Evolutionary conservation across 2,329 filamentous ascomycete species (phyloP), one percentile per base, ranked within the genome.

Genomic region (Sporothrix dimorphospora): DNA sequence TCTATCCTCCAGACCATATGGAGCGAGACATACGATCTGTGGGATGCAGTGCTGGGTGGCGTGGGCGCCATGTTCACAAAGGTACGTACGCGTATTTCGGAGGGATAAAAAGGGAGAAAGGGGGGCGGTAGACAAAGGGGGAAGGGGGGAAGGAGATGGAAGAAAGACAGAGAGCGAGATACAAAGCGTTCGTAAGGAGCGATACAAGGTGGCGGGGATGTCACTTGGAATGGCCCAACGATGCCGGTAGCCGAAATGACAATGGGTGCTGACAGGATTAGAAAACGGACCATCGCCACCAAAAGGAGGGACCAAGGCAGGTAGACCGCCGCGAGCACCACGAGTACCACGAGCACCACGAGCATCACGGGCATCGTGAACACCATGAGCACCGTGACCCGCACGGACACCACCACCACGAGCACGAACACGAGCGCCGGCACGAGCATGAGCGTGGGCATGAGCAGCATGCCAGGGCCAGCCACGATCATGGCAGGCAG

Each of bases 11-110:
- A 71, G 27, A 72, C 73, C 0, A 40, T 76, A 30, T 75, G 71
- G 74, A 47, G 45, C 49, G 74, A 75, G 72, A 73, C 69, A 6
- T 75, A 75, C 71, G 74, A 77, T 11, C 66, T 75, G 55, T 77
- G 75, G 75, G 75, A 77, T 38, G 68, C 67, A 5, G 73, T 76
- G 27, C 73, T 75, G 53, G 74, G 75, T 45, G 72, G 74, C 27
- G 71, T 77, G 1, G 76, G 76, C 42, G 40, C 65, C 21, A 16
- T 73, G 12, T 76, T 74, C 49, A 55, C 71, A 68, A 76, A 73
- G 67, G 69, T 74, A 38, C 24, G 38, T 8, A 19, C 55, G n/a
- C 53, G 34, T 27, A 38, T 27, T 16, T 34, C 30, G 1, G 30
- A 59, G 55, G 7, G 27, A 34, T 55, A 24, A 12, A 42, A 42